Evolutionary conservation across 352 stramenopile species (phyloP).

Genomic region (Pseudoperonospora humuli): DNA sequence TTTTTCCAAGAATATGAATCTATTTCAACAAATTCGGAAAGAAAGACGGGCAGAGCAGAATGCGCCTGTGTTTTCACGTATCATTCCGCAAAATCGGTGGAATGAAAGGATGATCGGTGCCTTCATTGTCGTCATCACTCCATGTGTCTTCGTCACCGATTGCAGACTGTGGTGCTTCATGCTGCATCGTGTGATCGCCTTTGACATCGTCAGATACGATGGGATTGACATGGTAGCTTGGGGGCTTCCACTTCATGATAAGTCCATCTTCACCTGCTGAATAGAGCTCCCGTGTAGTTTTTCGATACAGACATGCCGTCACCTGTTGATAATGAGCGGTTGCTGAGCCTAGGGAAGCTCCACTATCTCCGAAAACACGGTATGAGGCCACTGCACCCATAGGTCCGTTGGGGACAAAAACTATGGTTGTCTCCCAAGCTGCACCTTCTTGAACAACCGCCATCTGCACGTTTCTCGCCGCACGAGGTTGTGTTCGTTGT

Average conservation of each 20-base stretch:
- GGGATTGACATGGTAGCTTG: slow-evolving; percentile 23
- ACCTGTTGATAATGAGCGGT: slow-evolving; percentile 62
- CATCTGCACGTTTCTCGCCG: slow-evolving; percentile 42
- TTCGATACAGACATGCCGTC: slow-evolving; percentile 51
- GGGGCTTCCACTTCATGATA: slow-evolving; percentile 64
- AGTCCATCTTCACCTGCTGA: slow-evolving; percentile 54
- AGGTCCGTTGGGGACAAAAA: slow-evolving; percentile 56
- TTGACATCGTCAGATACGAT: slow-evolving; percentile 4
- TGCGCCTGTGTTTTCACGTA: slow-evolving; percentile 2
- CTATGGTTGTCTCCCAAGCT: slow-evolving; percentile 36
- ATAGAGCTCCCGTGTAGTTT: slow-evolving; percentile 42
- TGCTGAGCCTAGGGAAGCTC: slow-evolving; percentile 19
- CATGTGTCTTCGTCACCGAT: slow-evolving; percentile 35
- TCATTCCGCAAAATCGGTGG: slow-evolving; percentile 56
- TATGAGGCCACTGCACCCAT: slow-evolving; percentile 44
- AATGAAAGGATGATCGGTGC: slow-evolving; percentile 34
- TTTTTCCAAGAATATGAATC: slow-evolving; percentile 15
- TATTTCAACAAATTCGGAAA: not conserved
- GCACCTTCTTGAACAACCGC: slow-evolving; percentile 49
- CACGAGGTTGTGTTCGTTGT: slow-evolving; percentile 19
- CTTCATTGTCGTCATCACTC: slow-evolving; percentile 45
- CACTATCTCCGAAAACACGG: slow-evolving; percentile 39
- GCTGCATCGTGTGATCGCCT: slow-evolving; percentile 1
- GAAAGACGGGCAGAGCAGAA: not conserved
- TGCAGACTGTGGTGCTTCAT: slow-evolving; percentile 7